phyloP scores from a whole-genome alignment of 225 moss, liverwort and hornwort genomes.

The Pseudoscleropodium purum region DNA sequence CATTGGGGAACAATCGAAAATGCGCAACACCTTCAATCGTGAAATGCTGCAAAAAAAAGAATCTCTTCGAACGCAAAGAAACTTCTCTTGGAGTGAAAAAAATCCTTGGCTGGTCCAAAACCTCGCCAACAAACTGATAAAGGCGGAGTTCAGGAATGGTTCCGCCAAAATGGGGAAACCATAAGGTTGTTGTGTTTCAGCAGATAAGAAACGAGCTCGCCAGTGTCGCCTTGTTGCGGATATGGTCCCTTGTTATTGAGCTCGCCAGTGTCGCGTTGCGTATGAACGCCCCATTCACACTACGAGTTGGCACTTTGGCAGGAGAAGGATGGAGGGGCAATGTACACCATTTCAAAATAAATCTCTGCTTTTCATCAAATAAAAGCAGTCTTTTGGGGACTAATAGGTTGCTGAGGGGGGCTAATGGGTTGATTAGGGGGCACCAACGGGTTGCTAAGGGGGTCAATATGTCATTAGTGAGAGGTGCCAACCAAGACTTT shows the following conservation, averaged over 20 bases:
- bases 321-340: too few relatives aligned
- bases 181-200: background rate
- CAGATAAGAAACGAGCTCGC: background rate
- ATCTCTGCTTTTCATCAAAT: background rate
- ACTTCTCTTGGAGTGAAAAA: background rate
- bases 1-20: background rate
- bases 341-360: background rate
- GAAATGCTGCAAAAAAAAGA: background rate
- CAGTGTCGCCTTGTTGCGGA: background rate
- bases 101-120: background rate
- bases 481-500: too few relatives aligned
- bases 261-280: too few relatives aligned
- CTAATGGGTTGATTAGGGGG: background rate
- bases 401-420: too few relatives aligned
- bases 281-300: background rate
- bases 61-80: background rate
- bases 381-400: background rate
- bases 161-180: background rate
- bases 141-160: background rate
- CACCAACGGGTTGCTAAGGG: background rate
- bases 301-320: background rate
- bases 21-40: background rate
- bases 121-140: background rate
- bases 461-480: background rate
- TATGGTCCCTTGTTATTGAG: background rate